Evolutionary conservation across 2,329 filamentous ascomycete species (phyloP).

Genomic region (Penicillium aurantiogriseum): DNA sequence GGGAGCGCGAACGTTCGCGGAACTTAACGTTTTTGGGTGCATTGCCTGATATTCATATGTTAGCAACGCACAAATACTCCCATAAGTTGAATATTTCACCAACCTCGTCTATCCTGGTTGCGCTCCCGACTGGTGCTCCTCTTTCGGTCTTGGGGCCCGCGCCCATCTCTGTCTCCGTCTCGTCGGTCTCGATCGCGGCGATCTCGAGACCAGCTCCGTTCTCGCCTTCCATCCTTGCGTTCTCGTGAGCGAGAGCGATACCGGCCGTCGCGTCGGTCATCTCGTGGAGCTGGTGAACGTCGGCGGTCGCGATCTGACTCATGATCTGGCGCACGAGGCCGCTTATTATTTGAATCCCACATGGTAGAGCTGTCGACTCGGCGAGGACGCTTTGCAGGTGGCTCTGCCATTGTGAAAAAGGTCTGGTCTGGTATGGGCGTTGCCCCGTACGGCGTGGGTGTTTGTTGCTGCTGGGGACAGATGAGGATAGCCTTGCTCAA

Average conservation of each 20-base stretch:
- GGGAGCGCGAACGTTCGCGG: slow-evolving; percentile 39
- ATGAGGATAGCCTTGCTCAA: background rate
- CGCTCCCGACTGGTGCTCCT: slow-evolving; percentile 41
- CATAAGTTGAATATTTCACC: background rate
- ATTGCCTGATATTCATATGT: slow-evolving; percentile 21
- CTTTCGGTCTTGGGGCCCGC: slow-evolving; percentile 41
- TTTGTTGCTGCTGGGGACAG: background rate
- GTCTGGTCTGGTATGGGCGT: slow-evolving; percentile 10
- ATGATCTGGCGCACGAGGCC: slow-evolving; percentile 27
- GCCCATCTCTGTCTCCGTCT: slow-evolving; percentile 37
- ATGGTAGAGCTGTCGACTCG: slow-evolving; percentile 60
- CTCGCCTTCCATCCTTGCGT: slow-evolving; percentile 40
- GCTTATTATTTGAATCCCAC: slow-evolving; percentile 53
- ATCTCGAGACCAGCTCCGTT: slow-evolving; percentile 47
- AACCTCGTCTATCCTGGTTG: slow-evolving; percentile 43
- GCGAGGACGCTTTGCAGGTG: slow-evolving; percentile 52
- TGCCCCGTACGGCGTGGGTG: slow-evolving; percentile 11
- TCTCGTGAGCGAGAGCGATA: slow-evolving; percentile 43
- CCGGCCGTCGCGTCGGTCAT: slow-evolving; percentile 41
- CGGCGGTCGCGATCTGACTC: slow-evolving; percentile 39
- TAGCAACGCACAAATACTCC: background rate
- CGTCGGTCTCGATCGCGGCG: slow-evolving; percentile 38
- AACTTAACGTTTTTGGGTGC: slow-evolving; percentile 34
- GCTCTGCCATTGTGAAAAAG: slow-evolving; percentile 50
- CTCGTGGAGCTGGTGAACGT: slow-evolving; percentile 37